Percentiles rank a stretch among this genome's conserved stretches.
Evolutionary conservation across 2,329 filamentous ascomycete genomes (phyloP).

Genomic region (Didymella arachidicola): DNA sequence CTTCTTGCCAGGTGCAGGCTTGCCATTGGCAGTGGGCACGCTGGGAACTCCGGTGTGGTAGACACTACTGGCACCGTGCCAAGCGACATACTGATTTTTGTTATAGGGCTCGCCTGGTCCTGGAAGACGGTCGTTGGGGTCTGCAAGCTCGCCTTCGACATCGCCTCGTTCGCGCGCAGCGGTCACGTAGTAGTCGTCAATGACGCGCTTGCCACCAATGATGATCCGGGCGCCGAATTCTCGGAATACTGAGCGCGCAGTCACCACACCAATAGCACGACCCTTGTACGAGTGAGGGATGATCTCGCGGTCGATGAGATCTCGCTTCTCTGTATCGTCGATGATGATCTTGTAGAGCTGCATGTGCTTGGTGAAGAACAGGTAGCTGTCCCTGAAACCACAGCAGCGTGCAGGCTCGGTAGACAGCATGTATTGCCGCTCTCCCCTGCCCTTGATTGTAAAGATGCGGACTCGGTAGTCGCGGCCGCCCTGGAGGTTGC

Average conservation of each 20-base stretch:
- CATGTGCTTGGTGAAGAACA: constrained; percentile 98
- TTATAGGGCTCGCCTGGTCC: constrained; percentile 88
- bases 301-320: constrained; percentile 93
- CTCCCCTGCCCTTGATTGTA: constrained; percentile 81
- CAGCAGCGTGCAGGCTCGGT: constrained; percentile 97
- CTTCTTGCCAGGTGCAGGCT: constrained; percentile 76
- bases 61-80: constrained; percentile 95
- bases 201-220: constrained; percentile 84
- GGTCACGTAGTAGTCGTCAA: constrained; percentile 87
- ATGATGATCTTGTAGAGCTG: constrained; percentile 98
- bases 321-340: constrained; percentile 94
- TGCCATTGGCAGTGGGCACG: constrained; percentile 77
- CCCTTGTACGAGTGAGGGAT: constrained; percentile 99
- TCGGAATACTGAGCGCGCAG: constrained; percentile 93
- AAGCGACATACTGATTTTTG: constrained; percentile 98
- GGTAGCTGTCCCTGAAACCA: constrained; percentile 95
- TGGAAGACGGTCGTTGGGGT: constrained; percentile 83
- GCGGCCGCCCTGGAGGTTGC: constrained; percentile 80
- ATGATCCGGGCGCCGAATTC: constrained; percentile 96
- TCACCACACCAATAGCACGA: constrained; percentile 94
- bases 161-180: constrained; percentile 78
- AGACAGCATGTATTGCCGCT: constrained; percentile 95
- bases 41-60: constrained; percentile 85
- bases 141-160: constrained; percentile 87
- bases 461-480: constrained; percentile 97